phyloP scores from a whole-genome alignment of 805 yeast species.

The Debaryomyces maramus region DNA sequence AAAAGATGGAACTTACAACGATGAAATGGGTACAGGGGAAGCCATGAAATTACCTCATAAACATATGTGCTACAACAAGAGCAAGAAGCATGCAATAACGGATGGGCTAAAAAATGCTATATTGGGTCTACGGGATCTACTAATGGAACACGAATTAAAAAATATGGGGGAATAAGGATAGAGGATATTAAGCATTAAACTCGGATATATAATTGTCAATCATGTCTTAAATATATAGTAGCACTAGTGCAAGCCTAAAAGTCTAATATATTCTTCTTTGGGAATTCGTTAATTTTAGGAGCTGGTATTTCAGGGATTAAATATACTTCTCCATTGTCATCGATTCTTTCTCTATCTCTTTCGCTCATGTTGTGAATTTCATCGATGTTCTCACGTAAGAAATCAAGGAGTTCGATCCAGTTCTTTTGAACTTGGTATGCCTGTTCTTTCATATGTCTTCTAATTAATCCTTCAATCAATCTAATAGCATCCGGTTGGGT shows the following conservation, averaged over 20 bases:
- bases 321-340: slow-evolving; percentile 85
- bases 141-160: slow-evolving; percentile 6
- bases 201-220: too few relatives aligned
- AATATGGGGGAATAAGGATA: not conserved
- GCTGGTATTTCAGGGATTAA: slow-evolving; percentile 72
- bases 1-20: slow-evolving; percentile 44
- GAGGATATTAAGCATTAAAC: not conserved
- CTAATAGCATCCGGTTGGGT: slow-evolving; percentile 73
- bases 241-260: slow-evolving; percentile 38
- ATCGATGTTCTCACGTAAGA: slow-evolving; percentile 57
- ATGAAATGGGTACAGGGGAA: slow-evolving; percentile 41
- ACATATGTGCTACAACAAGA: slow-evolving; percentile 34
- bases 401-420: slow-evolving; percentile 55
- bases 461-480: slow-evolving; percentile 71
- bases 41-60: slow-evolving; percentile 33
- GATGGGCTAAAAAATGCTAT: slow-evolving; percentile 47
- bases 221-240: too few relatives aligned
- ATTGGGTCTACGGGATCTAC: slow-evolving; percentile 26
- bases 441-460: slow-evolving; percentile 72
- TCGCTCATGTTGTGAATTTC: slow-evolving; percentile 85
- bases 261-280: slow-evolving; percentile 57
- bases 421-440: slow-evolving; percentile 77
- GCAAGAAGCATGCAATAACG: slow-evolving; percentile 50
- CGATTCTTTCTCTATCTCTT: slow-evolving; percentile 82
- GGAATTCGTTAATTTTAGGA: slow-evolving; percentile 66